Conservation (phyloP, 169 alveolate genomes). For the Plasmodium cynomolgi region DNA sequence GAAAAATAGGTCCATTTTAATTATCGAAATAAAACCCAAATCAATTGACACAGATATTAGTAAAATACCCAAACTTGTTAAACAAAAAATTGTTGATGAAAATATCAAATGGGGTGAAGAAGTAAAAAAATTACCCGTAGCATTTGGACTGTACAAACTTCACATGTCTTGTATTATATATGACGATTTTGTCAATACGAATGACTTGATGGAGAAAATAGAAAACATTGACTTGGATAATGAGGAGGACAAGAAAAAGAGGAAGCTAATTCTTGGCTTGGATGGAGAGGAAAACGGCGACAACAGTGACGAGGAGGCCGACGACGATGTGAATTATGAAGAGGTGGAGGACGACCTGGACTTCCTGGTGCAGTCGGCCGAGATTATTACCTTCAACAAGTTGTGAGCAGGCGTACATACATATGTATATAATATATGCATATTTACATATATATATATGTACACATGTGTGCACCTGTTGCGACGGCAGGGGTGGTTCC, state of each 20-base stretch:
- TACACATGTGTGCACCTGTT: background rate
- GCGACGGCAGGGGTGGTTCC: background rate
- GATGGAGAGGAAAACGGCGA: conserved; percentile 82
- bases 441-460: background rate
- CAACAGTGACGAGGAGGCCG: conserved; percentile 81
- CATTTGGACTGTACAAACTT: conserved; percentile 89
- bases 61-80: conserved; percentile 83
- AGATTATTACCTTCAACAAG: conserved; percentile 88
- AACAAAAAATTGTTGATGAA: conserved; percentile 84
- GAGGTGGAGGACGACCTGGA: conserved; percentile 80
- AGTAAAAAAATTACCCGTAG: conserved; percentile 87
- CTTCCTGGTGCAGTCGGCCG: conserved; percentile 90
- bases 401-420: conserved; percentile 61
- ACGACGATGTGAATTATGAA: background rate
- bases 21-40: conserved; percentile 88
- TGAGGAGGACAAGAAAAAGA: conserved; percentile 85
- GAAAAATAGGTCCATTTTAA: conserved; percentile 86
- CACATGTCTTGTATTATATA: conserved; percentile 89
- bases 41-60: conserved; percentile 85
- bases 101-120: conserved; percentile 91
- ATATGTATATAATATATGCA: background rate
- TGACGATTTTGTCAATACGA: conserved; percentile 89
- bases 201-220: conserved; percentile 84
- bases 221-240: conserved; percentile 86
- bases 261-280: conserved; percentile 51